Percentiles rank a stretch among this genome's conserved stretches.
These are phyloP conservation scores for Aspergillus intermedius DNA, from an alignment of 2,329 filamentous ascomycete genomes.

Conservation along the genomic window DNA sequence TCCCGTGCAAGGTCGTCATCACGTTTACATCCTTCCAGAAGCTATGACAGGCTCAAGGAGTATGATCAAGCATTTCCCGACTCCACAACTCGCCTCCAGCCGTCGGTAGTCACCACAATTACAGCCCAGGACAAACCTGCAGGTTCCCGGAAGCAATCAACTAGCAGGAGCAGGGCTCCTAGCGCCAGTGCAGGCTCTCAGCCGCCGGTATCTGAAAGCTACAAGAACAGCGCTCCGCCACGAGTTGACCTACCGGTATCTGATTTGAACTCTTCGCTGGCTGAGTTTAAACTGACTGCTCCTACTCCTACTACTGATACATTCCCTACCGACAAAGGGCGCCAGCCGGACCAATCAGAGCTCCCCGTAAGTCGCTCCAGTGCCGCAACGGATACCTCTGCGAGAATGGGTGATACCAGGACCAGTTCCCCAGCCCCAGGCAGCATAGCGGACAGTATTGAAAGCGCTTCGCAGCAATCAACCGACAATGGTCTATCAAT, in stretches of 20 bases:
- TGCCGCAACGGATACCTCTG: slow-evolving; percentile 55
- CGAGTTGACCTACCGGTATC: slow-evolving; percentile 19
- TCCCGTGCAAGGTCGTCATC: slow-evolving; percentile 50
- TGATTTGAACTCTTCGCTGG: slow-evolving; percentile 26
- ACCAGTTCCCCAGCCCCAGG: slow-evolving; percentile 33
- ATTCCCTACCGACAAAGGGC: slow-evolving; percentile 2
- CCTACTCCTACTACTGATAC: neutral
- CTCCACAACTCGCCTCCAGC: slow-evolving; percentile 16
- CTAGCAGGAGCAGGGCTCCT: slow-evolving; percentile 25
- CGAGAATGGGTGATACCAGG: slow-evolving; percentile 38
- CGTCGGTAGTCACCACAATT: slow-evolving; percentile 29
- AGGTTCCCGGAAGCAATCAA: slow-evolving; percentile 4
- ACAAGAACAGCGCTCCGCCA: slow-evolving; percentile 11
- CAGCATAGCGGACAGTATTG: slow-evolving; percentile 28
- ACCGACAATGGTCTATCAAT: slow-evolving; percentile 29
- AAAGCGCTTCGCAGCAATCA: slow-evolving; percentile 24
- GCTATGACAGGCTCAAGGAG: slow-evolving; percentile 10
- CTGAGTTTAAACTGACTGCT: slow-evolving; percentile 32
- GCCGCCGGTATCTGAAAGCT: slow-evolving; percentile 6
- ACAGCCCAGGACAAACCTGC: slow-evolving; percentile 14
- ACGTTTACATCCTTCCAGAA: slow-evolving; percentile 32
- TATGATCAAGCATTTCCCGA: slow-evolving; percentile 28
- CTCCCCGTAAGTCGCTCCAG: slow-evolving; percentile 53
- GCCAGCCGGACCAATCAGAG: slow-evolving; percentile 24
- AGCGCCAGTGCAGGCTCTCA: neutral